A percentile compares a stretch with the other conserved stretches of the same genome.
These are phyloP conservation scores for Nyssa sinensis DNA, from an alignment of 148 eudicot species.

Conservation along the genomic window DNA sequence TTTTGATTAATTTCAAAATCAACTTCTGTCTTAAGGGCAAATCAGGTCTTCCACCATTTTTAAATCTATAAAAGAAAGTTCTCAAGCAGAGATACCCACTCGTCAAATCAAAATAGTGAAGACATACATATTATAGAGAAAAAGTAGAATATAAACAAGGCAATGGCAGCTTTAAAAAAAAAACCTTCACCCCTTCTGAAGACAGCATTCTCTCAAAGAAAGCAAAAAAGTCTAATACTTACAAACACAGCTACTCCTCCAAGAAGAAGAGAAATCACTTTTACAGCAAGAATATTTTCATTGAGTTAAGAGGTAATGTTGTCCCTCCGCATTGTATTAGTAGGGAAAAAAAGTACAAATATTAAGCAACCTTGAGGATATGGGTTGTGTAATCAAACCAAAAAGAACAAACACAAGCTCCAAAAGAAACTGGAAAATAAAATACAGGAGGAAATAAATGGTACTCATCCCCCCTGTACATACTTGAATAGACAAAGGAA, in stretches of 20 bases:
- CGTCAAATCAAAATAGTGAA: not conserved
- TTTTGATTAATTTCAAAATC: no score
- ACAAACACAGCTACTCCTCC: not conserved
- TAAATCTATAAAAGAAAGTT: no score
- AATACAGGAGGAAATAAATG: not conserved
- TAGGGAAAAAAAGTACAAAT: not conserved
- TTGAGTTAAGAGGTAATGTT: not conserved
- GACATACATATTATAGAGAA: no score
- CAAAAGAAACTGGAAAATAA: not conserved
- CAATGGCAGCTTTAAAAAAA: no score
- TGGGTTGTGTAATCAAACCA: slow-evolving; percentile 1
- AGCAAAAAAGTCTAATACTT: not conserved
- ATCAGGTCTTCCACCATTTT: no score
- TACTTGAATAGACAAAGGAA: not conserved
- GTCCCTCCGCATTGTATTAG: not conserved
- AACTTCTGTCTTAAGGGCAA: no score
- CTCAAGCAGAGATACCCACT: not conserved
- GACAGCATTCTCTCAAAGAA: no score
- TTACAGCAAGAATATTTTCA: not conserved
- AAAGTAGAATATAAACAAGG: no score
- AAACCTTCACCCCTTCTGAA: no score
- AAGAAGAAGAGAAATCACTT: not conserved
- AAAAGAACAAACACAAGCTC: slow-evolving; percentile 1
- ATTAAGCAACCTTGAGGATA: not conserved
- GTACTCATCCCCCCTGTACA: not conserved